Conservation (phyloP, 371 early-diverging fungal genomes). For the Apophysomyces trapeziformis region DNA sequence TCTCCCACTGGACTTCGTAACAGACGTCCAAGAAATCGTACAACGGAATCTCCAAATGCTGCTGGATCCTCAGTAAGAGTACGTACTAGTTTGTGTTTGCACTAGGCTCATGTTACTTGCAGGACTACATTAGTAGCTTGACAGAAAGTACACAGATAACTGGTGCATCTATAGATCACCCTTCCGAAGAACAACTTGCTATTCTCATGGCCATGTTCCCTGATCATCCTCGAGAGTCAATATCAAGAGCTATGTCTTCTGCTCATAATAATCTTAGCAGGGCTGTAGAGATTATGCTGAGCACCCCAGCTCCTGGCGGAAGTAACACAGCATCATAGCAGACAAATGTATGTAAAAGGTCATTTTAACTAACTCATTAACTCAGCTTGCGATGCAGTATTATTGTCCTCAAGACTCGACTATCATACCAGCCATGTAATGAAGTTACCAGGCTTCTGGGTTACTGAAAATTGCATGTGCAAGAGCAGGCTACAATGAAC, state of each 20-base stretch:
- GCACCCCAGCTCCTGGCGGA: constrained; percentile 38
- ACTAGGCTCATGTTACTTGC: background rate
- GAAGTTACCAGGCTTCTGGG: no score
- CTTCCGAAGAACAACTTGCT: constrained; percentile 53
- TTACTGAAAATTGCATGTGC: no score
- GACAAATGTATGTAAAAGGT: background rate
- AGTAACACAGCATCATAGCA: background rate
- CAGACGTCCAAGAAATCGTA: constrained; percentile 20
- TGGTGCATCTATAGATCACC: constrained; percentile 30
- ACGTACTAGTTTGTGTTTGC: background rate
- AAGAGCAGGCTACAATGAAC: no score
- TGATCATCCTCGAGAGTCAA: constrained; percentile 57
- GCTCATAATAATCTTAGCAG: constrained; percentile 61
- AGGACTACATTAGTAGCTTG: constrained; percentile 62
- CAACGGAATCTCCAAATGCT: background rate
- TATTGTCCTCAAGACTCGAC: no score
- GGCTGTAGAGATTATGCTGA: constrained; percentile 60
- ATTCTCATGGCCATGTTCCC: constrained; percentile 63
- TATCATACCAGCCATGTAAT: no score
- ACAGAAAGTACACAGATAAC: constrained; percentile 41
- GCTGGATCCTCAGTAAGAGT: background rate
- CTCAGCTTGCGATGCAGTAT: no score
- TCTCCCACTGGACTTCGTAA: constrained; percentile 36
- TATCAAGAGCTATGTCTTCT: constrained; percentile 55
- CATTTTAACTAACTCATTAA: background rate